Evolutionary conservation across 2,329 filamentous ascomycete genomes (phyloP).

Genomic region (Neurospora sp.): DNA sequence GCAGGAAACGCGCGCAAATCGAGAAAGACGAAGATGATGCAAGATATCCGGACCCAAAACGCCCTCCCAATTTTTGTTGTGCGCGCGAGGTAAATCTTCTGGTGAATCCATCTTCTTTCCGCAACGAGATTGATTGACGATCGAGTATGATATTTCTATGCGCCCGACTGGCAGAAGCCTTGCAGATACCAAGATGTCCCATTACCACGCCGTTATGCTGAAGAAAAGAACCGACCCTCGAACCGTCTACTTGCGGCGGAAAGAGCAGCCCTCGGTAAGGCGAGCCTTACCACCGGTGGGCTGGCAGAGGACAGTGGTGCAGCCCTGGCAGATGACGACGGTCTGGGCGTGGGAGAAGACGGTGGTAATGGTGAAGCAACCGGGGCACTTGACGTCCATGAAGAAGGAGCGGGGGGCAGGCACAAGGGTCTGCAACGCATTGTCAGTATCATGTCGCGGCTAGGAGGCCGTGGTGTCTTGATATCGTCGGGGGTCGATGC

Average conservation of each 20-base stretch:
- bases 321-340: constrained; percentile 99
- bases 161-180: constrained; percentile 28
- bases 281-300: constrained; percentile 98
- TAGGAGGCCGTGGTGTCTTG: background rate
- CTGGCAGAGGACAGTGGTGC: constrained; percentile 99
- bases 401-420: constrained; percentile 98
- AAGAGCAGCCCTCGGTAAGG: constrained; percentile 99
- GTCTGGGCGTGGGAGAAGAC: constrained; percentile 99
- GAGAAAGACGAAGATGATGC: constrained; percentile 44
- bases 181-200: constrained; percentile 51
- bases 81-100: constrained; percentile 37
- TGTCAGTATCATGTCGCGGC: constrained; percentile 8
- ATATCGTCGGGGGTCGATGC: background rate
- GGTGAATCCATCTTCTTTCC: constrained; percentile 64
- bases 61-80: constrained; percentile 51
- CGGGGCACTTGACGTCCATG: constrained; percentile 99
- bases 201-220: constrained; percentile 38
- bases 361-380: constrained; percentile 99
- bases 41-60: constrained; percentile 77
- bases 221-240: constrained; percentile 34
- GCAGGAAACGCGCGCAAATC: constrained; percentile 31
- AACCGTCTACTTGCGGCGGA: constrained; percentile 94
- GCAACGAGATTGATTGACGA: constrained; percentile 39
- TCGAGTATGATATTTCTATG: constrained; percentile 25
- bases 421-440: constrained; percentile 64